Evolutionary conservation across 208 protist genomes (phyloP), one percentile per base, ranked within the genome.

Genomic region (Leishmania amazonensis): DNA sequence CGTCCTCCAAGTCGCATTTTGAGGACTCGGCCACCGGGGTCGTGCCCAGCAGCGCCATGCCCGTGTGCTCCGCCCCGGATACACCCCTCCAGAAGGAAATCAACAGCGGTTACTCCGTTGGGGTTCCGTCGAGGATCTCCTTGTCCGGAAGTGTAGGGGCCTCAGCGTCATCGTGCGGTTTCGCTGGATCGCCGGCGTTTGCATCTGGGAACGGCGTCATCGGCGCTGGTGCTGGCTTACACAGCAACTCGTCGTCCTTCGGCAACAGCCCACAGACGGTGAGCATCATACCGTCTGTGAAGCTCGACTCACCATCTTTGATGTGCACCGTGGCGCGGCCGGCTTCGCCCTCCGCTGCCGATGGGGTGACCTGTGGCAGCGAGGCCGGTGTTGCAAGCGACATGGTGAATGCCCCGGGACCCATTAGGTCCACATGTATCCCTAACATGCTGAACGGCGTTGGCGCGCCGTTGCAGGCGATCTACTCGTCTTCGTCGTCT

Each of bases 1-100:
- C 76, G 21, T 79, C 76, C 6, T 81, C 76, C 71, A 80, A 84
- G 40, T 76, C 83, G 2, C 83, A 84, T 79, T 87, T 87, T 57
- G 80, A 79, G 13, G 83, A 82, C 62, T 76, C 67, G 71, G 68
- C 54, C 70, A 75, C 73, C 58, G 51, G 64, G 38, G 60, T 65
- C 21, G 65, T 78, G 35, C 54, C 77, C 54, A 64, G 75, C 60
- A 78, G 40, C 75, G 7, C 77, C 40, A 8, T 76, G 21, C 64
- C 64, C 19, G 17, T 15, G 15, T 70, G 57, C 70, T 85, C 81
- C 51, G 17, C 81, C 28, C 51, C 70, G 2, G 70, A 24, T 40
- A 65, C 74, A 3, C 58, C 78, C 21, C 19, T 35, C 42, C 40
- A 70, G 53, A 42, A 58, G 51, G 31, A 38, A 19, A 51, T 58